Base-by-base conservation (phyloP, 2,329 filamentous ascomycete species). In the Penicillium sumatraense region DNA sequence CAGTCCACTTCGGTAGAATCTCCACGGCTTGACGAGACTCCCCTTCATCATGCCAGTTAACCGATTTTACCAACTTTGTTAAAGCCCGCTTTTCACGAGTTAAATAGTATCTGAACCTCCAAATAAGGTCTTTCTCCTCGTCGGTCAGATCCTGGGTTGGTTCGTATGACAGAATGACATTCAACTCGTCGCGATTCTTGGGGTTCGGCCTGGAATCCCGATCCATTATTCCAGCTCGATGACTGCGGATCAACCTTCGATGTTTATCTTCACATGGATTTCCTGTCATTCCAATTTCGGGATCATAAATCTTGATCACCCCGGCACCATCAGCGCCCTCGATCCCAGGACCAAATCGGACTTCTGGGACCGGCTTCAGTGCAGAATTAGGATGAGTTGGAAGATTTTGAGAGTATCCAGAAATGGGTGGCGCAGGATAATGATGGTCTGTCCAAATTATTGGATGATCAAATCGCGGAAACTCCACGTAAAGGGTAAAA, bases 221-320 rank as follows among this genome's bases (percentile, higher is more conserved):
- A 73, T 99, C 96, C 61, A 98, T 80, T 44, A 95, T 91, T n/a
- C 92, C 91, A 62, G 96, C 96, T 26, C 96, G 86, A 64, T 95
- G 91, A 71, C 92, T 96, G 72, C 95, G 87, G 63, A 98, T 93
- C 21, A 99, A 82, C 58, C 93, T 85, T 60, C 95, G 86, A 74
- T 99, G 95, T 73, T 99, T 99, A 69, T 89, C 91, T 74, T 99
- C 95, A 10, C 92, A 93, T 1, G 93, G 95, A 69, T 99, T 99
- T 63, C 96, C 93, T 54, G 85, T 86, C 33, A 91, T 88, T 0
- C 91, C 92, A 45, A 95, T 88, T 72, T 99, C 95, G 0, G 95
- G 93, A 63, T 99, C 95, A 67, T 97, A 98, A 1, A 98, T 90
- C 56, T 87, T 86, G 51, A 97, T 87, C 13, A 98, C 75, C 2